Evolutionary conservation across 23 red algal genomes (phyloP).

Genomic region (Pyropia yezoensis): DNA sequence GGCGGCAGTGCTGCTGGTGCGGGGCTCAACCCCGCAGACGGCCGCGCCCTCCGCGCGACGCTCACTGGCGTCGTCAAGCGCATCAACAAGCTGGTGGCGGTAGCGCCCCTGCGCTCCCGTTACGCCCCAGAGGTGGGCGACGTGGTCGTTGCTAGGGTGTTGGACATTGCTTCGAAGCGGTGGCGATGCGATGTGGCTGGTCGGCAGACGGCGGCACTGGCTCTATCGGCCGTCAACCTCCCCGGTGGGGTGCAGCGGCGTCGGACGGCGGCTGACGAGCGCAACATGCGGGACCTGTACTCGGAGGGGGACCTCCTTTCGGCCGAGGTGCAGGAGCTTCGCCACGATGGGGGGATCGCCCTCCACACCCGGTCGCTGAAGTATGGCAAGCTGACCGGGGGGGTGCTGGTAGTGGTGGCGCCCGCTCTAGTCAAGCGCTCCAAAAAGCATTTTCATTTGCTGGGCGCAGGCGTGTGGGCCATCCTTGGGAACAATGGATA

Average conservation of each 20-base stretch:
- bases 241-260: slow-evolving; percentile 84
- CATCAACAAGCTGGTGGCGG: slow-evolving; percentile 92
- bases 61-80: slow-evolving; percentile 70
- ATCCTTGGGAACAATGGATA: slow-evolving; percentile 95
- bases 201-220: slow-evolving; percentile 53
- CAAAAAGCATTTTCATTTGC: slow-evolving; percentile 66
- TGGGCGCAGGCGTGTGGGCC: slow-evolving; percentile 43
- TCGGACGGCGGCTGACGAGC: slow-evolving; percentile 81
- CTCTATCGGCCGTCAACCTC: slow-evolving; percentile 79
- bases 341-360: slow-evolving; percentile 69
- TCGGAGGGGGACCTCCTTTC: slow-evolving; percentile 77
- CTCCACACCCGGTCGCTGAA: slow-evolving; percentile 76
- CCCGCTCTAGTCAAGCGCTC: slow-evolving; percentile 73
- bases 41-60: slow-evolving; percentile 61
- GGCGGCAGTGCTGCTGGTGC: no score
- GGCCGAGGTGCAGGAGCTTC: slow-evolving; percentile 90
- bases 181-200: slow-evolving; percentile 82
- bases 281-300: slow-evolving; percentile 90
- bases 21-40: slow-evolving; percentile 8
- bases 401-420: slow-evolving; percentile 57
- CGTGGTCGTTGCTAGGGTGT: slow-evolving; percentile 87
- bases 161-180: slow-evolving; percentile 49
- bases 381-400: slow-evolving; percentile 56
- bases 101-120: slow-evolving; percentile 59
- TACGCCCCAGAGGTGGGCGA: slow-evolving; percentile 93